Conservation (phyloP, 2,329 filamentous ascomycete species). For the Paracorniculantispora psalliotae region DNA sequence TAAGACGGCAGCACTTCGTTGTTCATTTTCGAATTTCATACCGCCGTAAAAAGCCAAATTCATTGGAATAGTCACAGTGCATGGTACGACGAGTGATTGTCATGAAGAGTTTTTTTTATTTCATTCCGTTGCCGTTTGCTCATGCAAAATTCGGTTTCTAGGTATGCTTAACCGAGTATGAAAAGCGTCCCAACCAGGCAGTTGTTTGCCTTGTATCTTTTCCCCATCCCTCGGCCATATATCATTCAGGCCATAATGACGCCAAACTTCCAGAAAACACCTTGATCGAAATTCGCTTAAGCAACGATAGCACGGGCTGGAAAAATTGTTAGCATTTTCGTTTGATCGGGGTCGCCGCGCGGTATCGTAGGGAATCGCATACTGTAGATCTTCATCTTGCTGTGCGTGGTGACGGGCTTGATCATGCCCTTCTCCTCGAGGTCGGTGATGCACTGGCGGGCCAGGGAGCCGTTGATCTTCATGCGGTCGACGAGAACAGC, state of each 20-base stretch:
- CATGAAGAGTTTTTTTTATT: slow-evolving; percentile 21
- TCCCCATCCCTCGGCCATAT: slow-evolving; percentile 30
- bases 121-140: slow-evolving; percentile 36
- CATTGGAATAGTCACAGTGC: not conserved
- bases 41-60: too few species aligned
- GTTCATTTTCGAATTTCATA: too few species aligned
- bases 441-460: slow-evolving; percentile 81
- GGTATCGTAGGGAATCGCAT: slow-evolving; percentile 30
- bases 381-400: slow-evolving; percentile 98
- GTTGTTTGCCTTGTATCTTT: slow-evolving; percentile 30
- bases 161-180: slow-evolving; percentile 36
- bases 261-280: slow-evolving; percentile 32
- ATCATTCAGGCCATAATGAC: slow-evolving; percentile 33
- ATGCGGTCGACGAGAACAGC: slow-evolving; percentile 98
- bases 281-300: slow-evolving; percentile 30
- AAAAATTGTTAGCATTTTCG: slow-evolving; percentile 24
- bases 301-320: slow-evolving; percentile 56
- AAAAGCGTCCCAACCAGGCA: slow-evolving; percentile 36
- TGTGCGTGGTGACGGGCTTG: slow-evolving; percentile 95
- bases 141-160: slow-evolving; percentile 32
- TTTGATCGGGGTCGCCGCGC: not conserved
- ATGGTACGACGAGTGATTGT: not conserved
- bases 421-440: slow-evolving; percentile 98
- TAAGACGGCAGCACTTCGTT: too few species aligned
- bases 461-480: slow-evolving; percentile 99